These are phyloP conservation scores for Santalum album DNA, from an alignment of 164 flowering plant genomes.

Conservation along the genomic window DNA sequence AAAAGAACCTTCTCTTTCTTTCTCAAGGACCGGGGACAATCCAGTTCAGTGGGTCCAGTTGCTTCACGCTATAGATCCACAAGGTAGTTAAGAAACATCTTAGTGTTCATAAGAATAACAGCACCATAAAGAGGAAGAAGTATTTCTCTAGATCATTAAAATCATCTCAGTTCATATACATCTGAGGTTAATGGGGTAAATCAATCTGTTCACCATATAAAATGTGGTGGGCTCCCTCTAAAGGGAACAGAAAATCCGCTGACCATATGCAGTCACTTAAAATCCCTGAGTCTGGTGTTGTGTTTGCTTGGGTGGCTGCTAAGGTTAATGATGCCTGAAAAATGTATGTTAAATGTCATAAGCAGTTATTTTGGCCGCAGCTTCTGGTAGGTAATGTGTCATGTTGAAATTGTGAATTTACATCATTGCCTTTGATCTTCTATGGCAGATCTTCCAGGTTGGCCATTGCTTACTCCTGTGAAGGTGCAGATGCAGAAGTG, in stretches of 20 bases:
- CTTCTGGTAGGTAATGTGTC: constrained; percentile 16
- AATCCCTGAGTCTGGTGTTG: constrained; percentile 34
- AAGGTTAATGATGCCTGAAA: constrained; percentile 31
- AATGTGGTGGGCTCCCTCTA: constrained; percentile 17
- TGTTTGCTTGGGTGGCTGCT: too few species aligned
- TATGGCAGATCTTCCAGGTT: constrained; percentile 57
- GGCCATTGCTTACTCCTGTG: constrained; percentile 77
- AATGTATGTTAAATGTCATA: constrained; percentile 25
- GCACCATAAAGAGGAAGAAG: constrained; percentile 13
- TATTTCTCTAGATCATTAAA: constrained; percentile 15
- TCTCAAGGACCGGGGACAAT: constrained; percentile 54
- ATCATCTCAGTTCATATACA: constrained; percentile 19
- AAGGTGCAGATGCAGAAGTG: constrained; percentile 89
- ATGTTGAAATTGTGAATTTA: constrained; percentile 10
- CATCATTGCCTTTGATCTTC: constrained; percentile 7
- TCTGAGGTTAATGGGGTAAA: constrained; percentile 16
- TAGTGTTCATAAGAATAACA: too few species aligned
- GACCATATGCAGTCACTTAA: constrained; percentile 27
- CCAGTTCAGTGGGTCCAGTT: constrained; percentile 76
- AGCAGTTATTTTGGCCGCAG: constrained; percentile 27
- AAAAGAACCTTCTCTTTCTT: constrained; percentile 59
- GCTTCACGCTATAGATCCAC: constrained; percentile 70
- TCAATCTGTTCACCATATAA: constrained; percentile 16
- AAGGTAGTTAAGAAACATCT: constrained; percentile 50
- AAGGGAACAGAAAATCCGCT: constrained; percentile 26